A percentile compares a stretch with the other conserved stretches of the same genome.
Evolutionary conservation across 805 yeast species (phyloP).

Genomic region (Yamadazyma ubonensis): DNA sequence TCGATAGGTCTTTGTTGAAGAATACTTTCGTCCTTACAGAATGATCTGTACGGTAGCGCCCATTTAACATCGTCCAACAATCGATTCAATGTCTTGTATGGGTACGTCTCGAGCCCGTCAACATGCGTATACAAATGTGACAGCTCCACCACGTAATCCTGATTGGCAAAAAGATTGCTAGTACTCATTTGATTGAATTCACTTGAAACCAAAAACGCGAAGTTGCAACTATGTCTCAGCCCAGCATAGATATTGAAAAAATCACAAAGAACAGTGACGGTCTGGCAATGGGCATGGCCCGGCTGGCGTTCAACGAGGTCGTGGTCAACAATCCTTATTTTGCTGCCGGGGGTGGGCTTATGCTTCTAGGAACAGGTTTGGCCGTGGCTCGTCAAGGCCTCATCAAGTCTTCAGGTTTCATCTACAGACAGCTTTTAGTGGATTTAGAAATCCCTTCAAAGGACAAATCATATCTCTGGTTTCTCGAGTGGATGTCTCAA

Average conservation of each 20-base stretch:
- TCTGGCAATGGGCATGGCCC: constrained; percentile 24
- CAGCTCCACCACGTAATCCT: constrained; percentile 10
- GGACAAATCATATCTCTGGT: constrained; percentile 94
- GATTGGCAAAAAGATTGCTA: constrained; percentile 12
- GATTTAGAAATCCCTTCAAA: constrained; percentile 91
- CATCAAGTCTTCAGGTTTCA: constrained; percentile 58
- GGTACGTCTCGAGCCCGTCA: constrained; percentile 20
- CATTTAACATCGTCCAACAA: constrained; percentile 61
- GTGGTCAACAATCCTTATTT: constrained; percentile 84
- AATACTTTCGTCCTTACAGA: constrained; percentile 19
- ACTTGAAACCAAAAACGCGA: background rate
- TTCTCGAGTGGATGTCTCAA: constrained; percentile 92
- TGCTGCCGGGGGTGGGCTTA: constrained; percentile 97
- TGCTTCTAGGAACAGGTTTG: constrained; percentile 89
- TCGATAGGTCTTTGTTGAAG: constrained; percentile 33
- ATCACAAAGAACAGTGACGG: constrained; percentile 40
- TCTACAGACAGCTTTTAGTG: constrained; percentile 81
- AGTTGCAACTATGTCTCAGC: constrained; percentile 6
- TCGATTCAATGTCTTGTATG: constrained; percentile 65
- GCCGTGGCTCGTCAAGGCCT: constrained; percentile 75
- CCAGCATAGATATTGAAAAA: constrained; percentile 33
- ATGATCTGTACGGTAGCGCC: constrained; percentile 21
- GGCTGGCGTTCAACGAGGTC: constrained; percentile 48
- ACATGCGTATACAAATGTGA: constrained; percentile 13
- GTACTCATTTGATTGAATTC: too few relatives aligned